phyloP scores from a whole-genome alignment of 2,329 filamentous ascomycete genomes.

The Aspergillus spinulosporus region DNA sequence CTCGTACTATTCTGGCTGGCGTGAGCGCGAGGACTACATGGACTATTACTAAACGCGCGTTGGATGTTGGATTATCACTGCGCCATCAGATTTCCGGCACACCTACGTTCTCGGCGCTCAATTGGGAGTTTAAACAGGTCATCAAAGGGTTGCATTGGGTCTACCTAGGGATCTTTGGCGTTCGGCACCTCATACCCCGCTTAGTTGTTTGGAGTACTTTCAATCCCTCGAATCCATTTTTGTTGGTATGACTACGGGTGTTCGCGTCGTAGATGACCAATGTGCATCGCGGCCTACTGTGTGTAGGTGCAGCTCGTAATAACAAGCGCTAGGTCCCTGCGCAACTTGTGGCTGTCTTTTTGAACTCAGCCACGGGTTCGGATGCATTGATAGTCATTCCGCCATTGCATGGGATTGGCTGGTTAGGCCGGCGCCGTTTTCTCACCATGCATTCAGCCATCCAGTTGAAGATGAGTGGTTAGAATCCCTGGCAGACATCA shows the following conservation, averaged over 20 bases:
- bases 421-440: no score
- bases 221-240: constrained; percentile 1
- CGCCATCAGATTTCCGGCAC: not conserved
- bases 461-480: no score
- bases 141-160: not conserved
- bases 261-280: not conserved
- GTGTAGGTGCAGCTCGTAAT: not conserved
- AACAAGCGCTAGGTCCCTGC: not conserved
- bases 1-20: constrained; percentile 26
- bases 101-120: not conserved
- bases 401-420: no score
- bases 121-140: not conserved
- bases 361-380: no score
- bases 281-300: not conserved
- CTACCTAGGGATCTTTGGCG: constrained; percentile 1
- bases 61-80: not conserved
- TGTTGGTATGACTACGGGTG: not conserved
- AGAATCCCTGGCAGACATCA: no score
- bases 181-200: constrained; percentile 10
- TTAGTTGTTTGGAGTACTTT: constrained; percentile 1
- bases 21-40: not conserved
- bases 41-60: not conserved
- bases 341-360: no score
- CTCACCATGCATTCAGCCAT: no score
- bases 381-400: no score